Conservation (phyloP, 306 rosid genomes). For the Astragalus membranaceus region DNA sequence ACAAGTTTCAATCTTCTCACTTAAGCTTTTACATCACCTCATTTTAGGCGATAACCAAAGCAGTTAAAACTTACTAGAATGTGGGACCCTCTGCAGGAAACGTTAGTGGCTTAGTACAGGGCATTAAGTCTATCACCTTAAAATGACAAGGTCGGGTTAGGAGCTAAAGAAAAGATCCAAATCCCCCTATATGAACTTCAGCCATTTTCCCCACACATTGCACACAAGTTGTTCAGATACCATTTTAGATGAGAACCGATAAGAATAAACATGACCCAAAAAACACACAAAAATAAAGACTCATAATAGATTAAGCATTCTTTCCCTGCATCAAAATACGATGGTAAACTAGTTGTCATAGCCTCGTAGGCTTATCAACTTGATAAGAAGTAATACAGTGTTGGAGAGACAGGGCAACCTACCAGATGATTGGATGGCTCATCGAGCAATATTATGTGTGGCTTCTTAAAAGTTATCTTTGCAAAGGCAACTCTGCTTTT, state of each 20-base stretch:
- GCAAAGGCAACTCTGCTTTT: constrained; percentile 99
- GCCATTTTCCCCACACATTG: neutral
- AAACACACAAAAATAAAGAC: neutral
- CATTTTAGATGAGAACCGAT: neutral
- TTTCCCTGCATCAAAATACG: constrained; percentile 3
- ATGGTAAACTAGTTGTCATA: neutral
- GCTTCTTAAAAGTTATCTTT: constrained; percentile 96
- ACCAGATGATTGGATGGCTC: constrained; percentile 99
- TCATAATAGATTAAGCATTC: neutral
- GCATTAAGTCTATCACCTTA: neutral
- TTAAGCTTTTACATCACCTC: neutral
- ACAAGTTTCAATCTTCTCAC: neutral
- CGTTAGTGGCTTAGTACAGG: neutral
- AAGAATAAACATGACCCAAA: neutral
- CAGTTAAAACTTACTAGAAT: neutral
- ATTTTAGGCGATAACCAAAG: neutral
- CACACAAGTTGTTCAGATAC: neutral
- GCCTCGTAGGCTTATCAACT: neutral
- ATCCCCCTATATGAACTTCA: neutral
- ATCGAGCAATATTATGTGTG: constrained; percentile 93
- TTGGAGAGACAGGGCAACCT: constrained; percentile 21
- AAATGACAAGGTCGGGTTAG: neutral
- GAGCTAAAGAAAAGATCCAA: neutral
- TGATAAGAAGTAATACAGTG: neutral
- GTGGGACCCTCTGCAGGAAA: neutral